Conservation (phyloP, 164 flowering plant genomes). For the Akebia trifoliata region DNA sequence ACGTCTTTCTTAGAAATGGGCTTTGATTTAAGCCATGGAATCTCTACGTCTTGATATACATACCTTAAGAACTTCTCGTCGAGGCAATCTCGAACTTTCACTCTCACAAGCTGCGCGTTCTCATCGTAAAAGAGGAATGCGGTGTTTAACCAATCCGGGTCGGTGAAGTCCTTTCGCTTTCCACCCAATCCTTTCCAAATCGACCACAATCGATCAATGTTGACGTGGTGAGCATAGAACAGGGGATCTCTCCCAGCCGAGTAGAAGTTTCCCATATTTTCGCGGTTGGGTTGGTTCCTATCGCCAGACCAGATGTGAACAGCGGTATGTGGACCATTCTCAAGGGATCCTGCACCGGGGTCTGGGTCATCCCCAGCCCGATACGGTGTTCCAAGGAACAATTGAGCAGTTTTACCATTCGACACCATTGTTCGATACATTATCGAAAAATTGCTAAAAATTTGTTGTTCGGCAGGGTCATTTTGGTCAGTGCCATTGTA, state of each 20-base stretch:
- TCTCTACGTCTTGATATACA: background rate
- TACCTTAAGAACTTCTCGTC: too few species aligned
- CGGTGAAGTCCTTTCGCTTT: slow-evolving; percentile 11
- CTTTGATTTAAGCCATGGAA: background rate
- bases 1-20: too few species aligned
- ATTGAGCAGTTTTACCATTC: slow-evolving; percentile 10
- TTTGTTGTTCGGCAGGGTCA: background rate
- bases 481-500: slow-evolving; percentile 4
- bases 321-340: slow-evolving; percentile 6
- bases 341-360: background rate
- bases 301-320: slow-evolving; percentile 21
- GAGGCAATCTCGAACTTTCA: slow-evolving; percentile 10
- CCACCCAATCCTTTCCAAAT: slow-evolving; percentile 9
- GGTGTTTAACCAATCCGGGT: slow-evolving; percentile 13
- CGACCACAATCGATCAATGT: slow-evolving; percentile 20
- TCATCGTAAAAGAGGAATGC: slow-evolving; percentile 21
- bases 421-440: slow-evolving; percentile 22
- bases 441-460: background rate
- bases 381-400: slow-evolving; percentile 26
- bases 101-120: slow-evolving; percentile 14
- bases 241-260: slow-evolving; percentile 17
- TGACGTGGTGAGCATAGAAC: slow-evolving; percentile 21
- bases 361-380: slow-evolving; percentile 21
- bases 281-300: background rate
- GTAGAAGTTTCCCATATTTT: slow-evolving; percentile 20